Evolutionary conservation across 2,329 filamentous ascomycete genomes (phyloP), one percentile per base, ranked within the genome.

Genomic region (Penicillium decumbens): DNA sequence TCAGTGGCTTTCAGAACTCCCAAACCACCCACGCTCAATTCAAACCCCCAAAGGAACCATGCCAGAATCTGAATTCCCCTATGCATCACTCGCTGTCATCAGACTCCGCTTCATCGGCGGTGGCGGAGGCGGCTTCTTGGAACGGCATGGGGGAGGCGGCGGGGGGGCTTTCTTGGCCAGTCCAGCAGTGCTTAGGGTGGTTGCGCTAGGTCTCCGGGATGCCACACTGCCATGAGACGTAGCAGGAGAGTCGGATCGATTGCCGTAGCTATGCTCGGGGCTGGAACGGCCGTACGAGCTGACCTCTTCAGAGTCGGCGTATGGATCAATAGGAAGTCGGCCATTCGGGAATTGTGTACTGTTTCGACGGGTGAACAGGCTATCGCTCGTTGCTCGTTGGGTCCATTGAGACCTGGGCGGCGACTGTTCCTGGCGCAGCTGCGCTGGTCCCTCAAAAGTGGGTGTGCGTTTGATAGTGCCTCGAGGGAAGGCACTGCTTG

Each of bases 121-220:
- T 20, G 81, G 83, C 32, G 83, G 81, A 20, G 80, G 78, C 10
- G 82, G 81, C 67, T 86, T 86, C 75, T 85, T 87, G 30, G 79
- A 71, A 62, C 82, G 72, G 20, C 78, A 79, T 7, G 80, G 79
- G 24, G 81, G 81, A 23, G 83, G 83, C 25, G 83, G 83, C 18
- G 83, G 83, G 41, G 81, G 80, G 39, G 76, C 77, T 67, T 80
- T 82, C 65, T 78, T 79, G 41, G 68, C 62, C 24, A 64, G 42
- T 40, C 55, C 53, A 12, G 53, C 54, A 27, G 56, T 57, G 58
- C 65, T 64, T 58, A 72, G 47, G 6, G 71, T 71, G 15, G 72
- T 73, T 60, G 75, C 76, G 61, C 79, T 83, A 20, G 76, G 69
- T 27, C 72, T 74, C 52, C 78, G 71, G 40, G 78, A 79, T 38